Evolutionary conservation across 768 basidiomycete genomes (phyloP).

Genomic region (Lyophyllum shimeji): DNA sequence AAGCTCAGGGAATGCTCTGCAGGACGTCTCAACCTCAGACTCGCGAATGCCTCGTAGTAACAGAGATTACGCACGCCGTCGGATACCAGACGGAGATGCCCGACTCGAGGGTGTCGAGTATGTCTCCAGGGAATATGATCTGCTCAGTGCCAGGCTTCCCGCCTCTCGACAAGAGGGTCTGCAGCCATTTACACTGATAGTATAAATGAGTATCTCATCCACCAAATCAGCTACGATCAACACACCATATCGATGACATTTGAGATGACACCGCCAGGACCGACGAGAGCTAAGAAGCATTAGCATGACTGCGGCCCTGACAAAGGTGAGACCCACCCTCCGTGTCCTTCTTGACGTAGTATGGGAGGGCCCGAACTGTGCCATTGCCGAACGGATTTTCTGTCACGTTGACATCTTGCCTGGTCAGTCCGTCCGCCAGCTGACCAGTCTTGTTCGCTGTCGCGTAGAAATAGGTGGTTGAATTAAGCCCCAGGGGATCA

Average conservation of each 20-base stretch:
- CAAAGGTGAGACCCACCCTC: constrained; percentile 26
- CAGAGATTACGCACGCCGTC: no score
- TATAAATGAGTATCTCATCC: no score
- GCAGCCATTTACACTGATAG: no score
- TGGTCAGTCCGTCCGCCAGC: constrained; percentile 26
- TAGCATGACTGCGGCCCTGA: no score
- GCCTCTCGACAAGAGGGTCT: no score
- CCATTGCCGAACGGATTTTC: constrained; percentile 6
- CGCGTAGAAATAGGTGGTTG: constrained; percentile 29
- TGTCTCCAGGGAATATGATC: no score
- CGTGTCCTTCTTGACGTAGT: constrained; percentile 19
- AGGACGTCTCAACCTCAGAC: no score
- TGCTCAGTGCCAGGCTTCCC: no score
- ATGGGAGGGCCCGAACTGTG: constrained; percentile 13
- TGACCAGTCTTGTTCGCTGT: constrained; percentile 24
- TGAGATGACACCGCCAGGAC: constrained; percentile 28
- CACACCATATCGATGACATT: constrained; percentile 21
- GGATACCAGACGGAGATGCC: constrained; percentile 14
- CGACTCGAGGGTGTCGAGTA: no score
- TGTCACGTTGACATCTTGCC: constrained; percentile 16
- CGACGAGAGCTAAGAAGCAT: no score
- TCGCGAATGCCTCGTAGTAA: no score
- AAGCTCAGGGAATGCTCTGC: constrained; percentile 19
- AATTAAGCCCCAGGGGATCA: constrained; percentile 24
- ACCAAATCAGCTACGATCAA: no score